Percentiles rank a stretch among this genome's conserved stretches.
These are phyloP conservation scores for Rhizoctonia solani DNA, from an alignment of 1,284 basidiomycete species.

Conservation along the genomic window DNA sequence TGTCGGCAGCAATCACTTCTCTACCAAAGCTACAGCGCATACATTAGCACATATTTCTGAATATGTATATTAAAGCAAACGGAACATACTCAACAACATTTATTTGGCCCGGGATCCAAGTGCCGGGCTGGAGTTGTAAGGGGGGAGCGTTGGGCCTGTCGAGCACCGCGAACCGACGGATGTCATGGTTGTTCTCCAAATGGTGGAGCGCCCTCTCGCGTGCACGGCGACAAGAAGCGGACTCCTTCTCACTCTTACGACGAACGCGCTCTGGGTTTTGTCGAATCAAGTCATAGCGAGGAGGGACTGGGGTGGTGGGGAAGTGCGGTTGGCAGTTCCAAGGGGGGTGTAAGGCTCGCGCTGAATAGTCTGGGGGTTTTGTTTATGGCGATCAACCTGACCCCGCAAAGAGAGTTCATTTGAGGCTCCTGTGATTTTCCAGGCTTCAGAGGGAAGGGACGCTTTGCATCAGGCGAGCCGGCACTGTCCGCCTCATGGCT, in stretches of 20 bases:
- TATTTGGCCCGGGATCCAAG: conserved; percentile 26
- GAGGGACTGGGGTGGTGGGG: conserved; percentile 15
- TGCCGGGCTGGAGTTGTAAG: not conserved
- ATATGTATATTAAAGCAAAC: not conserved
- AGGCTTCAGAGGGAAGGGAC: conserved; percentile 7
- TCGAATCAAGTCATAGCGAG: conserved; percentile 12
- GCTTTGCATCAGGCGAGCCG: not conserved
- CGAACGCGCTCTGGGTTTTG: not conserved
- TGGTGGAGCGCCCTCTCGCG: conserved; percentile 6
- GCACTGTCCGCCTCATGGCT: too few relatives aligned
- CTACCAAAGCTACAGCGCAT: not conserved
- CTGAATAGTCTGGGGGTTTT: too few relatives aligned
- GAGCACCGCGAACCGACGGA: not conserved
- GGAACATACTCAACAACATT: not conserved
- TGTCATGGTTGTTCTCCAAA: conserved; percentile 1
- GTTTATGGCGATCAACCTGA: too few relatives aligned
- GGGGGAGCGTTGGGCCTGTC: not conserved
- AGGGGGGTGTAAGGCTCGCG: not conserved
- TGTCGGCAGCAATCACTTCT: not conserved
- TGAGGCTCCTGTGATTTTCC: not conserved
- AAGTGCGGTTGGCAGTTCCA: not conserved
- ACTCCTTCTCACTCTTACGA: conserved; percentile 9
- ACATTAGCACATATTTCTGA: not conserved
- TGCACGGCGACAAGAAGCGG: conserved; percentile 6
- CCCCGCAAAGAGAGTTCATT: too few relatives aligned